These are phyloP conservation scores for Populus hybrid DNA, from an alignment of 441 rosid species.

Conservation along the genomic window DNA sequence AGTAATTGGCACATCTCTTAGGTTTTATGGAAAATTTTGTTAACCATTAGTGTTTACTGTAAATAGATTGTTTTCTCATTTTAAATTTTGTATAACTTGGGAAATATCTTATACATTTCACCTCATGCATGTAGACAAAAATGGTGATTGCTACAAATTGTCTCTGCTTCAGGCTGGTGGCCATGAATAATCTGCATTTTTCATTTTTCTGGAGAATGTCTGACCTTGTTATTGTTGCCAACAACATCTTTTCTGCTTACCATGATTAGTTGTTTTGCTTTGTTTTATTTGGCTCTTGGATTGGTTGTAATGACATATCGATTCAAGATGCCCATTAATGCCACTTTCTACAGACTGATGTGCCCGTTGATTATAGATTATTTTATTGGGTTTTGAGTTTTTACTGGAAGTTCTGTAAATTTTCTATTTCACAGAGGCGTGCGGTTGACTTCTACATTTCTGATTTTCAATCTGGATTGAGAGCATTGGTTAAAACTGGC, in stretches of 20 bases:
- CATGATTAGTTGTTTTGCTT: not conserved
- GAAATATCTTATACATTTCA: not conserved
- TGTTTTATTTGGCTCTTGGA: not conserved
- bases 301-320: slow-evolving; percentile 4
- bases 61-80: not conserved
- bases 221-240: not conserved
- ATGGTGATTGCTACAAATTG: not conserved
- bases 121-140: not conserved
- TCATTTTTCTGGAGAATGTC: not conserved
- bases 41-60: not conserved
- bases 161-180: not conserved
- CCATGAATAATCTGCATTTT: not conserved
- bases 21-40: not conserved
- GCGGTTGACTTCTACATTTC: slow-evolving; percentile 99
- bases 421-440: slow-evolving; percentile 61
- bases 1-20: not conserved
- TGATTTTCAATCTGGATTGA: slow-evolving; percentile 96
- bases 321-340: slow-evolving; percentile 2
- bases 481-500: slow-evolving; percentile 84
- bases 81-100: not conserved
- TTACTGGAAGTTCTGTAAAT: not conserved
- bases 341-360: not conserved
- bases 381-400: slow-evolving; percentile 4
- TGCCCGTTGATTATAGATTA: not conserved
- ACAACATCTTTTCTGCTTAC: not conserved